A percentile compares a stretch with the other conserved stretches of the same genome.
Evolutionary conservation across 2,329 filamentous ascomycete genomes (phyloP).

Genomic region (Ramichloridium luteum): DNA sequence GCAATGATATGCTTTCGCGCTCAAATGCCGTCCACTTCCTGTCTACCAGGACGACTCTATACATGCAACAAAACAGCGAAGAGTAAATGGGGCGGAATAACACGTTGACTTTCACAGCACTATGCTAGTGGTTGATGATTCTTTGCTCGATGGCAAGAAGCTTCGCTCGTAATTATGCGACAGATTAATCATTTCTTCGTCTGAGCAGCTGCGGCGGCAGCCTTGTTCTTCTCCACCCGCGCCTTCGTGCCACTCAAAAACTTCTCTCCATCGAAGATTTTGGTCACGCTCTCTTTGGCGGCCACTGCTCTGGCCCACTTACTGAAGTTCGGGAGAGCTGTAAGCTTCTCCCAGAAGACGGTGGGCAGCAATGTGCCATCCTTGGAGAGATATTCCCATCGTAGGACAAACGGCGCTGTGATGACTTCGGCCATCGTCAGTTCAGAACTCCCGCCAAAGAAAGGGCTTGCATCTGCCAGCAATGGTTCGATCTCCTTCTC

Average conservation of each 20-base stretch:
- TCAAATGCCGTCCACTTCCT: no score
- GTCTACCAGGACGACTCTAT: no score
- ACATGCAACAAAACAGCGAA: no score
- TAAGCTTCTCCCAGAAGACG: constrained; percentile 36
- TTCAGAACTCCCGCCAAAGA: constrained; percentile 34
- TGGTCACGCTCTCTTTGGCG: constrained; percentile 47
- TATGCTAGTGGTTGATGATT: no score
- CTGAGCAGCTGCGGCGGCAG: no score
- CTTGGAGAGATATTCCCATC: constrained; percentile 44
- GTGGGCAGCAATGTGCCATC: constrained; percentile 42
- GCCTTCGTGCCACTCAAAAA: constrained; percentile 33
- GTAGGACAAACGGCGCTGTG: constrained; percentile 54
- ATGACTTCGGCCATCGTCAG: constrained; percentile 64
- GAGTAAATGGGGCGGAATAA: no score
- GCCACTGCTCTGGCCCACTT: constrained; percentile 20
- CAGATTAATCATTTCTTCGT: no score
- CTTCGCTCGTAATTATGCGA: no score
- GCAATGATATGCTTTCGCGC: no score
- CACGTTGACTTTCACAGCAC: no score
- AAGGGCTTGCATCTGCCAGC: constrained; percentile 37
- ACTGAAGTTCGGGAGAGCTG: constrained; percentile 44
- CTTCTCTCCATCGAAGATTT: constrained; percentile 46
- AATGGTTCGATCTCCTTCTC: constrained; percentile 64
- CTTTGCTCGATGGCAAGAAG: no score
- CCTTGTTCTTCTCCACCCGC: constrained; percentile 28